These are phyloP conservation scores for Misopates orontium DNA, from an alignment of 257 asterid genomes.

Conservation along the genomic window DNA sequence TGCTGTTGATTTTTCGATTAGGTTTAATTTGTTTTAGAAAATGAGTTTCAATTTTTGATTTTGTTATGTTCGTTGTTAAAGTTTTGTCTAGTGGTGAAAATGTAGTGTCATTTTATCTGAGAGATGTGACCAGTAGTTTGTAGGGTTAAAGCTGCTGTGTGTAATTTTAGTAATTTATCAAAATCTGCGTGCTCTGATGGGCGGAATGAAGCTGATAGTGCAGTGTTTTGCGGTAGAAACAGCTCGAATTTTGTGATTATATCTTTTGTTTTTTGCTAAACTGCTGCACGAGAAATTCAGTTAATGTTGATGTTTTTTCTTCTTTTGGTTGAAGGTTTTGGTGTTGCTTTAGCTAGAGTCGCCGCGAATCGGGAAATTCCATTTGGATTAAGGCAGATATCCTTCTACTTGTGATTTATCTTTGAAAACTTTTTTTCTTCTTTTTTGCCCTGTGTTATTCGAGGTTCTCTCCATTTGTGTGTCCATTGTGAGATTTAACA, in stretches of 20 bases:
- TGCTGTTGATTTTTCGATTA: neutral
- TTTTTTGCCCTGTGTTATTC: slow-evolving; percentile 18
- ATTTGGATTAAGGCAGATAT: slow-evolving; percentile 87
- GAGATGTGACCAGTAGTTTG: neutral
- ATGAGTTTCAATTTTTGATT: neutral
- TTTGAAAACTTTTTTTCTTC: neutral
- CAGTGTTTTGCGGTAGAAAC: neutral
- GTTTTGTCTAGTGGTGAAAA: too few species aligned
- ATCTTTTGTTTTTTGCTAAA: neutral
- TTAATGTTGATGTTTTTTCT: slow-evolving; percentile 9
- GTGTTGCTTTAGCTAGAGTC: slow-evolving; percentile 73
- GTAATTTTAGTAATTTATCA: too few species aligned
- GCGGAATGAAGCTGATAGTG: neutral
- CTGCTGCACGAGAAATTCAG: neutral
- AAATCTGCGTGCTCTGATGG: too few species aligned
- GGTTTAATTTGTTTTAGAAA: neutral
- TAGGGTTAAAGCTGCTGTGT: neutral
- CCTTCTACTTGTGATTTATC: slow-evolving; percentile 41
- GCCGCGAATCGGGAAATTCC: slow-evolving; percentile 72
- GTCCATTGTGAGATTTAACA: slow-evolving; percentile 56
- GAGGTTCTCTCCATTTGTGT: slow-evolving; percentile 4
- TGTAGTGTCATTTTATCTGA: neutral
- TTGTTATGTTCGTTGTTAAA: neutral
- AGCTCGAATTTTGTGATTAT: neutral
- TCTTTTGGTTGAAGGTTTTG: slow-evolving; percentile 57